phyloP scores from a whole-genome alignment of 208 protist genomes.

The Dictyostelium gargantuum region DNA sequence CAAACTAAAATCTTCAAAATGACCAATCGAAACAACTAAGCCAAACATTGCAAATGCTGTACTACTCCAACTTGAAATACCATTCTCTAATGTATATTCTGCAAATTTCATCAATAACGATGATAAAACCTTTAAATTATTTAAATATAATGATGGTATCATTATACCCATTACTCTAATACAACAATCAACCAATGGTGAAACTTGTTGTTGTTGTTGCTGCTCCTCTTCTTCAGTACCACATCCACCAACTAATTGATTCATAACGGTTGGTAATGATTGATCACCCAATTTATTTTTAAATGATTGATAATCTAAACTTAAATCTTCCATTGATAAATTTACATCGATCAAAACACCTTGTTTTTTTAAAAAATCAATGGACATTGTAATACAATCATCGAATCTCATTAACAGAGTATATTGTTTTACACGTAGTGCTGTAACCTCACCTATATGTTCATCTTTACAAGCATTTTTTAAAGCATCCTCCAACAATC shows the following conservation, averaged over 20 bases:
- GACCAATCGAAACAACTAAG: not conserved
- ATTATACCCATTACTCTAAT: slow-evolving; percentile 31
- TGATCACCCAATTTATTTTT: not conserved
- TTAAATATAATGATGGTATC: slow-evolving; percentile 42
- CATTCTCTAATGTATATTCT: not conserved
- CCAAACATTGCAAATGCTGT: slow-evolving; percentile 31
- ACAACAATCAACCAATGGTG: not conserved
- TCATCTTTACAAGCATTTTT: not conserved
- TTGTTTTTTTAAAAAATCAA: not conserved
- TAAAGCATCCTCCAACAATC: not conserved
- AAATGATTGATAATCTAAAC: not conserved
- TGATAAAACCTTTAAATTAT: not conserved
- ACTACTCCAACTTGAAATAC: not conserved
- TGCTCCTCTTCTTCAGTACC: not conserved
- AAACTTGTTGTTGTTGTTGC: not conserved
- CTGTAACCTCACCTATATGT: not conserved
- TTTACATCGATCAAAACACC: not conserved
- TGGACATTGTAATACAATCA: not conserved
- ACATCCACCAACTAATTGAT: not conserved
- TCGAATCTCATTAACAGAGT: not conserved
- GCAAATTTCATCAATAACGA: not conserved
- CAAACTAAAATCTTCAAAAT: not conserved
- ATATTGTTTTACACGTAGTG: slow-evolving; percentile 13
- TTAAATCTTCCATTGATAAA: not conserved
- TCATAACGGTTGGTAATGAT: not conserved